phyloP scores from a whole-genome alignment of 305 asterid genomes.

The Solanum hybrid region DNA sequence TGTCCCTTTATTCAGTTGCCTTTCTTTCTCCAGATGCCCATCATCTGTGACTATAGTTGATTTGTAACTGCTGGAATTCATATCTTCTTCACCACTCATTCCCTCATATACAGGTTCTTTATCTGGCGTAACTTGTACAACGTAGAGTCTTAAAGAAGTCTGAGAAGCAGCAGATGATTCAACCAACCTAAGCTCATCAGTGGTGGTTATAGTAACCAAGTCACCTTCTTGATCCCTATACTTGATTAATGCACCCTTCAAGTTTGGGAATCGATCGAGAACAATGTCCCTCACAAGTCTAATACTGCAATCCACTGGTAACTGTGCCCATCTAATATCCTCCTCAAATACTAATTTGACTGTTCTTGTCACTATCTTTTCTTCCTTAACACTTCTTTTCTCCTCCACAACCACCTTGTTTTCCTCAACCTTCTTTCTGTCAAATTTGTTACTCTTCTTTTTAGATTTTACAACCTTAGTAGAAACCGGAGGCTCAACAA shows the following conservation, averaged over 20 bases:
- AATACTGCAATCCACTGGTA: constrained; percentile 58
- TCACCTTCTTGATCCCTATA: constrained; percentile 91
- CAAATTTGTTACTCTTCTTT: constrained; percentile 40
- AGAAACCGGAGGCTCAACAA: constrained; percentile 34
- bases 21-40: constrained; percentile 15
- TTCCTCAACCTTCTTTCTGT: constrained; percentile 23
- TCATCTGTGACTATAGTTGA: constrained; percentile 25
- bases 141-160: constrained; percentile 58
- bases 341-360: constrained; percentile 75
- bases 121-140: constrained; percentile 75
- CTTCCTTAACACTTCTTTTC: constrained; percentile 56
- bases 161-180: constrained; percentile 67
- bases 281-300: constrained; percentile 64
- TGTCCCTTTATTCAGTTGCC: constrained; percentile 21
- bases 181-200: constrained; percentile 80
- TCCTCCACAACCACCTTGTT: constrained; percentile 67
- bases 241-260: constrained; percentile 81
- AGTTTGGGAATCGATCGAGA: constrained; percentile 56
- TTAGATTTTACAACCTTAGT: constrained; percentile 34
- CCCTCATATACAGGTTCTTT: constrained; percentile 75
- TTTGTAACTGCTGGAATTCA: constrained; percentile 24
- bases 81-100: constrained; percentile 32
- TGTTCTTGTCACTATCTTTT: constrained; percentile 43
- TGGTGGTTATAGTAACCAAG: constrained; percentile 76
- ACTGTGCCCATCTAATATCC: constrained; percentile 83